These are phyloP conservation scores for Babesia divergens DNA, from an alignment of 169 alveolate species.

Conservation along the genomic window DNA sequence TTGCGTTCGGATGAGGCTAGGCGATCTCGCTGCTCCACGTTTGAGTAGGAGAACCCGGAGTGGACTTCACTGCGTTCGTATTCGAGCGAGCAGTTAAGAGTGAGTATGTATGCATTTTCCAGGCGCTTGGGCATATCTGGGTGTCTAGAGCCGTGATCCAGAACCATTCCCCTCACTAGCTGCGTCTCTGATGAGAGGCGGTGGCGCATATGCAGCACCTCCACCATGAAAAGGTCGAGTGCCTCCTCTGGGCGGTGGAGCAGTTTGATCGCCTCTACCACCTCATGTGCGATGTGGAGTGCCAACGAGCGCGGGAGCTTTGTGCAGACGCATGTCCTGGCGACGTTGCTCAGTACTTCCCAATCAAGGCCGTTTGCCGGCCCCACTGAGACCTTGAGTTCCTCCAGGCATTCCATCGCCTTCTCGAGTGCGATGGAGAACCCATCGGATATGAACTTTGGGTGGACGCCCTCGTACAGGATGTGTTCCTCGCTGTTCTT, in stretches of 20 bases:
- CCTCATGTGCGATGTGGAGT: constrained; percentile 90
- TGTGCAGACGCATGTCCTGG: constrained; percentile 91
- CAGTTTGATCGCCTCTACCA: constrained; percentile 89
- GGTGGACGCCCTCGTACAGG: constrained; percentile 93
- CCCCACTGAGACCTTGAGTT: constrained; percentile 65
- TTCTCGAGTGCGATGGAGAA: constrained; percentile 90
- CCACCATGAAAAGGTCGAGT: constrained; percentile 97
- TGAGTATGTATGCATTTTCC: constrained; percentile 93
- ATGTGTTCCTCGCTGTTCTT: constrained; percentile 73
- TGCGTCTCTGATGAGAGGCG: constrained; percentile 93
- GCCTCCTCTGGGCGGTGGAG: constrained; percentile 65
- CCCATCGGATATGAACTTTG: constrained; percentile 96
- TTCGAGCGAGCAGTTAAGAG: constrained; percentile 96
- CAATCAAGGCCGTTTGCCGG: constrained; percentile 67
- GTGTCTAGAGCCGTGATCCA: constrained; percentile 98
- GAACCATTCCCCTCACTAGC: constrained; percentile 89
- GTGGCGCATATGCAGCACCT: constrained; percentile 96
- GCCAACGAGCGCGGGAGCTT: constrained; percentile 90
- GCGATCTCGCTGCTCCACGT: constrained; percentile 96
- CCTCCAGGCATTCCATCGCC: constrained; percentile 86
- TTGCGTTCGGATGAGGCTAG: constrained; percentile 93
- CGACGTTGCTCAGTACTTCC: constrained; percentile 89
- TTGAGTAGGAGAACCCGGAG: constrained; percentile 95
- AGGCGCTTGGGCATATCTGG: constrained; percentile 97
- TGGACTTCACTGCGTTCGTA: constrained; percentile 97